Percentiles rank a stretch among this genome's conserved stretches.
Conservation (phyloP, 2,329 filamentous ascomycete species). For the Microascus cirrosus region DNA sequence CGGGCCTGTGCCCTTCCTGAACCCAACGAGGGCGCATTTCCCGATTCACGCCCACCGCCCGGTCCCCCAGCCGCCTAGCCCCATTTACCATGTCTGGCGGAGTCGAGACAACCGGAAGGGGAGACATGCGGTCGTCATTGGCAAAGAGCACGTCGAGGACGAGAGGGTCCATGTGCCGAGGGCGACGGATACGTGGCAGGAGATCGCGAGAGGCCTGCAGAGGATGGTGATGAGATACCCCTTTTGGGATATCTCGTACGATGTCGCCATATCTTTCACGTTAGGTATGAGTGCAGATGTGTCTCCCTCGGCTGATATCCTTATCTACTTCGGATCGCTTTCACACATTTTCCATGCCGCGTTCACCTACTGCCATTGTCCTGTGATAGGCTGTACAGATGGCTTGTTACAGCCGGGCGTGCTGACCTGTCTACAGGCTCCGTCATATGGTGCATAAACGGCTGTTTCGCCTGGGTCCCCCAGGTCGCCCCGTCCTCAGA, state of each 20-base stretch:
- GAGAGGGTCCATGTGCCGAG: slow-evolving; percentile 6
- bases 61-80: slow-evolving; percentile 12
- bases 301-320: neutral
- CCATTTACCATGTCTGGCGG: slow-evolving; percentile 21
- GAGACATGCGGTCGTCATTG: slow-evolving; percentile 19
- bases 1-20: slow-evolving; percentile 12
- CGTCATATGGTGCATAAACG: slow-evolving; percentile 45
- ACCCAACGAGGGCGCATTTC: slow-evolving; percentile 13
- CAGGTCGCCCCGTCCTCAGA: slow-evolving; percentile 36
- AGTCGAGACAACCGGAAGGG: slow-evolving; percentile 31
- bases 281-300: slow-evolving; percentile 15
- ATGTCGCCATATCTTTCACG: slow-evolving; percentile 26
- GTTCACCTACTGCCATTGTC: neutral
- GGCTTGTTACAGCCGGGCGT: too few relatives aligned
- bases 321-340: neutral
- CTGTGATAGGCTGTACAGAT: too few relatives aligned
- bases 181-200: slow-evolving; percentile 13
- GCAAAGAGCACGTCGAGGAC: slow-evolving; percentile 12
- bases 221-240: slow-evolving; percentile 24
- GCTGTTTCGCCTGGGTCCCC: slow-evolving; percentile 54
- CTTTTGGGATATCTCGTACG: slow-evolving; percentile 29
- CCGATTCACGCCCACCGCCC: slow-evolving; percentile 1
- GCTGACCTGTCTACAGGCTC: slow-evolving; percentile 20
- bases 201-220: slow-evolving; percentile 16
- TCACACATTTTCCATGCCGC: neutral